phyloP scores from a whole-genome alignment of 116 monocot species.

The Papilionanthe hybrid region DNA sequence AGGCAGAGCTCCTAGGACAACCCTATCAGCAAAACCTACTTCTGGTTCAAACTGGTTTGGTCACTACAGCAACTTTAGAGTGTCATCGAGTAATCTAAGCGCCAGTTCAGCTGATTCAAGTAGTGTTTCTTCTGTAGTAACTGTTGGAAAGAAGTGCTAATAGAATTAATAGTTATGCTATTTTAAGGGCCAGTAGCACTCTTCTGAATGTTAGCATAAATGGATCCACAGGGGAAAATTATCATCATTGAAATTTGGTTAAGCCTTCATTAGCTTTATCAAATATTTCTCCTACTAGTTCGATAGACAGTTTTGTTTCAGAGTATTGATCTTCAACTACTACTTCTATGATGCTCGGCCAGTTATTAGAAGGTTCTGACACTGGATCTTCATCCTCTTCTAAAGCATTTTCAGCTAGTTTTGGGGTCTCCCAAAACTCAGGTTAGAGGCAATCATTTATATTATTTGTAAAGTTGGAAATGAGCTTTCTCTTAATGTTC shows the following conservation, averaged over 20 bases:
- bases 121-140: slow-evolving; percentile 15
- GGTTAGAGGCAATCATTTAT: slow-evolving; percentile 9
- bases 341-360: slow-evolving; percentile 13
- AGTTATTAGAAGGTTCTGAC: slow-evolving; percentile 24
- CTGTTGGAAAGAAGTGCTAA: slow-evolving; percentile 8
- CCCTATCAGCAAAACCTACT: slow-evolving; percentile 3
- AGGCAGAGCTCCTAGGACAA: slow-evolving; percentile 16
- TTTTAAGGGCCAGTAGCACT: slow-evolving; percentile 9
- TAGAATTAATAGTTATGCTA: slow-evolving; percentile 3
- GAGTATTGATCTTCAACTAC: slow-evolving; percentile 34
- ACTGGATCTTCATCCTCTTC: slow-evolving; percentile 24
- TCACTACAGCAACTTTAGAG: slow-evolving; percentile 4
- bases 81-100: slow-evolving; percentile 4
- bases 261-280: slow-evolving; percentile 24
- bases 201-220: slow-evolving; percentile 24
- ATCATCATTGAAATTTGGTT: slow-evolving; percentile 1
- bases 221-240: background rate
- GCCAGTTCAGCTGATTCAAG: slow-evolving; percentile 15
- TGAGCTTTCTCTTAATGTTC: background rate
- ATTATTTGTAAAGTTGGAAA: background rate
- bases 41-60: background rate
- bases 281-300: slow-evolving; percentile 51
- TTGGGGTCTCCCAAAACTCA: background rate
- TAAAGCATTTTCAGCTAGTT: background rate
- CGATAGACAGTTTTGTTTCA: slow-evolving; percentile 48